phyloP scores from a whole-genome alignment of 805 yeast genomes.

The Candida ortonii region DNA sequence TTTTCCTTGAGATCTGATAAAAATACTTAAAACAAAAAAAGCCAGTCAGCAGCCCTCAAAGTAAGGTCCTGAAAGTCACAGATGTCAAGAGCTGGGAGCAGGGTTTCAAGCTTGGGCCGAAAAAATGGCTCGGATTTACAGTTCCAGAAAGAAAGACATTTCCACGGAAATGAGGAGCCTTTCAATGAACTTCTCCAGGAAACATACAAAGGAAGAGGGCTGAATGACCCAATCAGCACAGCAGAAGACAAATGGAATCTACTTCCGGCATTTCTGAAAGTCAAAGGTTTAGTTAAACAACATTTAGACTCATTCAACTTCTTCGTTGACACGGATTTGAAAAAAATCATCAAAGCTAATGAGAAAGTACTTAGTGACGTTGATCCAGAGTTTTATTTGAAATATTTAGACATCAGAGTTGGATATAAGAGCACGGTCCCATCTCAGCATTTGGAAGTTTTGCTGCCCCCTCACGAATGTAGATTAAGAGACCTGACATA shows the following conservation, averaged over 20 bases:
- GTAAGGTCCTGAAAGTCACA: no score
- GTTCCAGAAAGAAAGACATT: no score
- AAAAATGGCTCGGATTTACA: no score
- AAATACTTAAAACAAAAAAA: no score
- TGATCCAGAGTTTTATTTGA: constrained; percentile 93
- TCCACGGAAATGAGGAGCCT: no score
- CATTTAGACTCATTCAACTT: constrained; percentile 97
- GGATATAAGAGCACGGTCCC: constrained; percentile 68
- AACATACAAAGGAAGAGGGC: constrained; percentile 76
- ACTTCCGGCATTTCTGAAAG: constrained; percentile 91
- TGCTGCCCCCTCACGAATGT: constrained; percentile 91
- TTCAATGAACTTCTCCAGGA: constrained; percentile 79
- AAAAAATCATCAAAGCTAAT: constrained; percentile 89
- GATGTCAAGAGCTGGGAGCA: no score
- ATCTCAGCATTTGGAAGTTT: constrained; percentile 50
- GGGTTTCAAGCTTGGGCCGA: no score
- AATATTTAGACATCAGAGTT: constrained; percentile 88
- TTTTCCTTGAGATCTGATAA: no score
- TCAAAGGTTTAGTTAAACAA: constrained; percentile 94
- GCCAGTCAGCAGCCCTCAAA: no score
- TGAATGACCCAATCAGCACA: constrained; percentile 85
- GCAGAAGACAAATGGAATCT: constrained; percentile 97
- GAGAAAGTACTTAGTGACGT: constrained; percentile 88
- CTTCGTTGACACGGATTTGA: constrained; percentile 89
- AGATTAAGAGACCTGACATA: constrained; percentile 90